Base-by-base conservation (phyloP, 768 basidiomycete genomes). In the Clavulina sp. region DNA sequence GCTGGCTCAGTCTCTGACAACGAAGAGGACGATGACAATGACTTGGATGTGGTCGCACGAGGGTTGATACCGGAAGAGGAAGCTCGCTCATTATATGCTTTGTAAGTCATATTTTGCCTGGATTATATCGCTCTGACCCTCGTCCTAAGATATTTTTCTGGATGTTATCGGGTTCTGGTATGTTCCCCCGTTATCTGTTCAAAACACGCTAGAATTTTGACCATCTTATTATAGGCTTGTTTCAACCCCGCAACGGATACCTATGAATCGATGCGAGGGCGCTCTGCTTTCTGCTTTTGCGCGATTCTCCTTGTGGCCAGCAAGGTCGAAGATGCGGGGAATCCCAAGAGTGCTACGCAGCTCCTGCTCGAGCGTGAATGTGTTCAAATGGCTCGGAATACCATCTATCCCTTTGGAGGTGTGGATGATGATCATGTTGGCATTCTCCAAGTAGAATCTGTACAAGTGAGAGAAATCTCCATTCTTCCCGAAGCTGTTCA, bases 401-500 rank as follows among this genome's bases (percentile, higher is more conserved):
- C 34, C 34, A 38, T 38, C 9, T 38, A n/a, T n/a, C n/a, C n/a
- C n/a, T n/a, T n/a, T 13, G 36, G 21, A 38, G 21, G 36, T 38
- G 13, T 38, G 13, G 36, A 38, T 13, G 21, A 38, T 13, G 36
- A 38, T 13, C 36, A 38, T 38, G 36, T 38, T 38, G 36, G 36
- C 13, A 38, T 38, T 13, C 36, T 13, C 36, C 13, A 38, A 38
- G 21, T 21, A 38, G 13, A 13, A 38, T 13, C 23, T 46, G 23
- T 13, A 18, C 13, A n/a, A 36, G 41, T 44, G 21, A 53, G 29
- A 21, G 51, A 55, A 30, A 41, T 46, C 18, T 52, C 54, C 43
- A 55, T 41, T 24, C n/a, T 18, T 9, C 61, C 68, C 36, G 68
- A 67, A 52, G 66, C 65, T 6, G 64, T 68, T 13, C 65, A 68